Evolutionary conservation across 2,329 filamentous ascomycete genomes (phyloP).

Genomic region (Aspergillus sp.): DNA sequence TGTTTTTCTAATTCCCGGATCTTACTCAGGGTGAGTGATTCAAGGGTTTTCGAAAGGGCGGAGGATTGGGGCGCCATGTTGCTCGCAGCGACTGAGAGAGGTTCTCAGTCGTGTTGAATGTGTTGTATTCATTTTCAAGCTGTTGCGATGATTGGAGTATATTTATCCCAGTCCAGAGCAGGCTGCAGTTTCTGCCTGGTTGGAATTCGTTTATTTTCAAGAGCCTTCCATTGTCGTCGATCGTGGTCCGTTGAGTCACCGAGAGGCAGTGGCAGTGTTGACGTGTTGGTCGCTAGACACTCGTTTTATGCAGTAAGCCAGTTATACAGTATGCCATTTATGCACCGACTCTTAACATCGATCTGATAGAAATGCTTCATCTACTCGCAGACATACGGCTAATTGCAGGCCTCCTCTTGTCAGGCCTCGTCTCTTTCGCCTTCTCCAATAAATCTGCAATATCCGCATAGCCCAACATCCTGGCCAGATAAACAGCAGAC

Average conservation of each 20-base stretch:
- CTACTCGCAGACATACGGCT: background rate
- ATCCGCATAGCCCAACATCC: background rate
- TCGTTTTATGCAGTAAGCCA: background rate
- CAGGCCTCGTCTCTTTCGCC: background rate
- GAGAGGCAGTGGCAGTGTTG: too few species aligned
- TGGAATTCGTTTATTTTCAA: background rate
- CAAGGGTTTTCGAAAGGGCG: constrained; percentile 18
- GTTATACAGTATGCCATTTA: too few species aligned
- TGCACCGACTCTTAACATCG: too few species aligned
- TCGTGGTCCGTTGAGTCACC: background rate
- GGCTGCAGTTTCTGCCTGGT: background rate
- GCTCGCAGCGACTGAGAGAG: background rate
- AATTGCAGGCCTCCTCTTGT: background rate
- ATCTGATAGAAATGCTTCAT: background rate
- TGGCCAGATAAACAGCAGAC: background rate
- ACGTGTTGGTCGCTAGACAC: too few species aligned
- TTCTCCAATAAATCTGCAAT: background rate
- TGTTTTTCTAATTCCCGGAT: constrained; percentile 29
- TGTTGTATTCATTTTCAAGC: background rate
- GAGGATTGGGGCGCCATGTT: constrained; percentile 10
- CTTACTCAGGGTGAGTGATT: constrained; percentile 24
- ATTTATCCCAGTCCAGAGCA: background rate
- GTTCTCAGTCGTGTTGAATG: background rate
- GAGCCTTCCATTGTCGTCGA: background rate
- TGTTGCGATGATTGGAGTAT: background rate